These are phyloP conservation scores for Heracleum sosnowskyi DNA, from an alignment of 129 eudicot species.

Conservation along the genomic window DNA sequence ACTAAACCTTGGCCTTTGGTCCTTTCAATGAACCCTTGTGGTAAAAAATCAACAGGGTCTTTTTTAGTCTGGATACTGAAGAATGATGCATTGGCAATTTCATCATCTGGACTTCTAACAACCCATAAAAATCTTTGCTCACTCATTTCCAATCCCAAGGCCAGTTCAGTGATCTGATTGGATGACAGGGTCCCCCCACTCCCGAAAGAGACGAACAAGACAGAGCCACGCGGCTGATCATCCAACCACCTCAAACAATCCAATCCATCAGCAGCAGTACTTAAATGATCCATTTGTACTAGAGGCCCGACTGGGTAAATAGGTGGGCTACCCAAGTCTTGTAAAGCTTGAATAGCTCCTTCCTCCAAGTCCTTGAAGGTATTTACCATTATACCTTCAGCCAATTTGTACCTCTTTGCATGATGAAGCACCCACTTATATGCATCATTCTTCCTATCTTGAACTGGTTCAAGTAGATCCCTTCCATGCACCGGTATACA, in stretches of 20 bases:
- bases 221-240: conserved; percentile 27
- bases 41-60: conserved; percentile 25
- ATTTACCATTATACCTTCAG: conserved; percentile 39
- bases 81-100: conserved; percentile 6
- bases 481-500: conserved; percentile 25
- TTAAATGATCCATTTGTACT: conserved; percentile 4
- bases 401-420: conserved; percentile 13
- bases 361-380: conserved; percentile 32
- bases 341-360: conserved; percentile 22
- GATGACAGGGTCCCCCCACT: conserved; percentile 33
- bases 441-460: conserved; percentile 20
- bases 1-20: conserved; percentile 17
- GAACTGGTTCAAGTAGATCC: conserved; percentile 27
- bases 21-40: conserved; percentile 29
- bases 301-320: conserved; percentile 42
- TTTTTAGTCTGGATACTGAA: not conserved
- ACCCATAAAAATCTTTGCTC: conserved; percentile 38
- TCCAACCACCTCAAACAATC: conserved; percentile 23
- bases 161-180: conserved; percentile 24
- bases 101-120: conserved; percentile 19
- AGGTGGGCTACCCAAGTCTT: conserved; percentile 12
- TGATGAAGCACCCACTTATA: conserved; percentile 22
- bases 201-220: conserved; percentile 26
- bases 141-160: conserved; percentile 32
- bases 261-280: not conserved